Base-by-base conservation (phyloP, 2,329 filamentous ascomycete species). In the Microcera coccophila region DNA sequence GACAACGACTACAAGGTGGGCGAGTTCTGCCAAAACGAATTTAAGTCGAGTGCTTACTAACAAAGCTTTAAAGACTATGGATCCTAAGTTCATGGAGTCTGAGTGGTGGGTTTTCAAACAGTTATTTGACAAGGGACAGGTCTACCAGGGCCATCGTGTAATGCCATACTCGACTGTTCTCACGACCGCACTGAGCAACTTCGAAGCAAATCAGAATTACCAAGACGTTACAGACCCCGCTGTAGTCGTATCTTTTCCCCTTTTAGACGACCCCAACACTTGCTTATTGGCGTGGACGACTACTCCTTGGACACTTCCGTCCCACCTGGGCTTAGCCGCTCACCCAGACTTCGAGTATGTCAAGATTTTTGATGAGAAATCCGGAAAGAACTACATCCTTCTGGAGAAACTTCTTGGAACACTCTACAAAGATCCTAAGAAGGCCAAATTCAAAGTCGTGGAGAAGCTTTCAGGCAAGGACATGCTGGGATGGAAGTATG, bases 81-180 rank as follows among this genome's bases (percentile, higher is more conserved):
- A 97, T 64, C 77, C 84, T n/a, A 83, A 74, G 16, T 97, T 94
- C 70, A 97, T 96, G 91, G 91, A 96, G 71, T 85, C 86, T 0
- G 82, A 87, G 52, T 97, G 91, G 91, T 96, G 91, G 90, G 86
- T 93, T 15, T 95, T 95, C 74, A 94, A 93, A 72, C 82, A 91
- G 63, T 76, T 96, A 18, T 94, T 88, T 64, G 87, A 95, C 57
- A 95, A 95, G 69, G 87, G 82, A 43, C 75, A 85, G 49, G 89
- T 96, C 42, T 97, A 96, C 65, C 86, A 89, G 55, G 90, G 89
- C 33, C 87, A 93, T 67, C 82, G 84, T 61, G 89, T 97, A 49
- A 93, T 97, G 87, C 91, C 91, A 11, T 97, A 93, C 67, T 95
- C 89, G 21, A 96, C 90, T 2, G 89, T 85, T 14, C 78, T 95